A percentile compares a stretch with the other conserved stretches of the same genome.
These are phyloP conservation scores for Botrytis elliptica DNA, from an alignment of 2,329 filamentous ascomycete genomes.

Conservation along the genomic window DNA sequence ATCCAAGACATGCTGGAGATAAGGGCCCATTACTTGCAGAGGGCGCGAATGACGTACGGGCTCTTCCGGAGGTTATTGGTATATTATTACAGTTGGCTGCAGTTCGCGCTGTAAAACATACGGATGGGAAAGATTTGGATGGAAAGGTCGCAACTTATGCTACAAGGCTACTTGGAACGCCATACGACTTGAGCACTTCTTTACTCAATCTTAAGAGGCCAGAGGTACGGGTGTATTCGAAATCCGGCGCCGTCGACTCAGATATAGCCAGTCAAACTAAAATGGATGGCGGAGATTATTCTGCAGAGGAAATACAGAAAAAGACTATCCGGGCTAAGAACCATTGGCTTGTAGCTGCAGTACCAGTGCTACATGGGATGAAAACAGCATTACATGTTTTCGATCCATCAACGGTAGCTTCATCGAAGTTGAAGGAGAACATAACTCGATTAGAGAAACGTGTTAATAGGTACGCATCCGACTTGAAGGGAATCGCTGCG, in stretches of 20 bases:
- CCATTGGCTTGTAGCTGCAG: conserved; percentile 37
- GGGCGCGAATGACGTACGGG: conserved; percentile 40
- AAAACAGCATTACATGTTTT: conserved; percentile 40
- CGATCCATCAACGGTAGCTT: conserved; percentile 2
- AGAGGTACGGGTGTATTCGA: conserved; percentile 5
- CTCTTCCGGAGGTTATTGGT: conserved; percentile 43
- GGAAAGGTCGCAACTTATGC: conserved; percentile 44
- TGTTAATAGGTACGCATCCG: conserved; percentile 17
- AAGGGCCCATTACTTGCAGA: neutral
- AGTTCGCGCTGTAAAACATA: conserved; percentile 42
- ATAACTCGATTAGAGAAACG: neutral
- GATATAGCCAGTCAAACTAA: neutral
- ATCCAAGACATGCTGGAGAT: conserved; percentile 31
- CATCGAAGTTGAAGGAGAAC: conserved; percentile 26
- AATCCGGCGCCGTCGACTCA: neutral
- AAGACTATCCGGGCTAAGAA: conserved; percentile 4
- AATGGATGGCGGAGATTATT: neutral
- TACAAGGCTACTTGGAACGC: conserved; percentile 30
- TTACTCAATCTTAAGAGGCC: conserved; percentile 3
- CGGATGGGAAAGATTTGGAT: conserved; percentile 42
- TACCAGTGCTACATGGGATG: conserved; percentile 44
- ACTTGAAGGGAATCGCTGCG: neutral
- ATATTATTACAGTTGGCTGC: conserved; percentile 47
- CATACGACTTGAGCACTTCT: conserved; percentile 11
- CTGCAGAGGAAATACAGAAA: neutral